phyloP scores from a whole-genome alignment of 768 basidiomycete species.

The Leccinum longicurvipes region DNA sequence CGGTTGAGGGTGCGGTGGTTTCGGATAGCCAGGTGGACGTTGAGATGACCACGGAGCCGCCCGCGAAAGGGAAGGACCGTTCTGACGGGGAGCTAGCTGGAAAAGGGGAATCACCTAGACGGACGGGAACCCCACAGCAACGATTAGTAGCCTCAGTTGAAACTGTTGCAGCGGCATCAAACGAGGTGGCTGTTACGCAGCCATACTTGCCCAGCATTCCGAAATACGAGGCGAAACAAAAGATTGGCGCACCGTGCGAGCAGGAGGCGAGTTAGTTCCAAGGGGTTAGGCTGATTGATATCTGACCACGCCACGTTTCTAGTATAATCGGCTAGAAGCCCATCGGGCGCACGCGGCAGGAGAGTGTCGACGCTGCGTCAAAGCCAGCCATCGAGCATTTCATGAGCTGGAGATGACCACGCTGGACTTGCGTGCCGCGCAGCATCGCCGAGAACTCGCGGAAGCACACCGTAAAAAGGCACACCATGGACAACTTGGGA shows the following conservation, averaged over 20 bases:
- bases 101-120: constrained; percentile 24
- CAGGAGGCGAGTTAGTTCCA: constrained; percentile 22
- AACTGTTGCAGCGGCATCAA: constrained; percentile 12
- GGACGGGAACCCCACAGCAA: constrained; percentile 16
- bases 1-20: neutral
- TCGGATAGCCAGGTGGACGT: constrained; percentile 5
- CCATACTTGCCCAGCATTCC: constrained; percentile 35
- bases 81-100: constrained; percentile 16
- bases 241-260: constrained; percentile 26
- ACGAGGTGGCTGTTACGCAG: constrained; percentile 20
- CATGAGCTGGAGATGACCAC: constrained; percentile 60
- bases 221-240: constrained; percentile 24
- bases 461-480: constrained; percentile 61
- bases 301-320: neutral
- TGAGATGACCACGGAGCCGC: constrained; percentile 5
- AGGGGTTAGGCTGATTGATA: neutral
- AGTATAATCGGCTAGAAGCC: constrained; percentile 35
- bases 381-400: constrained; percentile 45
- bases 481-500: constrained; percentile 56
- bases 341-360: constrained; percentile 39
- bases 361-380: constrained; percentile 39
- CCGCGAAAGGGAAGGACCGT: constrained; percentile 14
- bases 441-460: constrained; percentile 55
- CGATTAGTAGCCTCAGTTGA: constrained; percentile 6
- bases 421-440: constrained; percentile 58